Conservation (phyloP, 2,329 filamentous ascomycete genomes). For the Paecilomyces niveus region DNA sequence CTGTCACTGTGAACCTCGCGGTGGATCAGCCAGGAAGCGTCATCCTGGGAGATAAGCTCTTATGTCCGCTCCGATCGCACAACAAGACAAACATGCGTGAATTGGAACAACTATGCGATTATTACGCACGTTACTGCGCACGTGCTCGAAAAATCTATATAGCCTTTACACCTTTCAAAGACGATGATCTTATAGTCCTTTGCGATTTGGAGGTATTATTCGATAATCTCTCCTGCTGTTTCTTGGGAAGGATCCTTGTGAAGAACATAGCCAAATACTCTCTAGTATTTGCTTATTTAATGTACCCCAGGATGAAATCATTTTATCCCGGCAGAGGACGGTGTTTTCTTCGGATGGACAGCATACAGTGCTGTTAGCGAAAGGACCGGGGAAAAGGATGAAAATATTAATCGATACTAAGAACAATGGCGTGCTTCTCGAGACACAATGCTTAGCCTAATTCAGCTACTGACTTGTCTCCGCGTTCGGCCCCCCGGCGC, state of each 20-base stretch:
- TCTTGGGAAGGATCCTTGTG: too few species aligned
- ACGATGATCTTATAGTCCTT: neutral
- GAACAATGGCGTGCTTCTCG: neutral
- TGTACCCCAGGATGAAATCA: neutral
- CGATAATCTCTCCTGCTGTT: neutral
- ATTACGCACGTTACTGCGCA: neutral
- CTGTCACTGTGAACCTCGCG: neutral
- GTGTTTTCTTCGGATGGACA: neutral
- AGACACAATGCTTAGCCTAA: neutral
- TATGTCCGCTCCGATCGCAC: neutral
- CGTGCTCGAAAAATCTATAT: too few species aligned
- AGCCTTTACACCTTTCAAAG: too few species aligned
- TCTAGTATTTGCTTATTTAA: too few species aligned
- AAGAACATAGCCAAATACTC: too few species aligned
- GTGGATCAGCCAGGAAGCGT: neutral
- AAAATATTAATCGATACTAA: neutral
- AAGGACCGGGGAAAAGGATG: neutral
- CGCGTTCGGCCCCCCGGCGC: neutral
- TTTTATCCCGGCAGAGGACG: too few species aligned
- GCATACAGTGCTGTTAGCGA: neutral
- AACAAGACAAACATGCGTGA: neutral
- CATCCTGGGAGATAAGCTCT: neutral
- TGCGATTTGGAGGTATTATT: neutral
- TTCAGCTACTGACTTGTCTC: neutral
- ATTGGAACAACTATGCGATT: neutral